Percentiles rank a stretch among this genome's conserved stretches.
Evolutionary conservation across 1,284 basidiomycete genomes (phyloP).

Genomic region (Jaminaea rosea): DNA sequence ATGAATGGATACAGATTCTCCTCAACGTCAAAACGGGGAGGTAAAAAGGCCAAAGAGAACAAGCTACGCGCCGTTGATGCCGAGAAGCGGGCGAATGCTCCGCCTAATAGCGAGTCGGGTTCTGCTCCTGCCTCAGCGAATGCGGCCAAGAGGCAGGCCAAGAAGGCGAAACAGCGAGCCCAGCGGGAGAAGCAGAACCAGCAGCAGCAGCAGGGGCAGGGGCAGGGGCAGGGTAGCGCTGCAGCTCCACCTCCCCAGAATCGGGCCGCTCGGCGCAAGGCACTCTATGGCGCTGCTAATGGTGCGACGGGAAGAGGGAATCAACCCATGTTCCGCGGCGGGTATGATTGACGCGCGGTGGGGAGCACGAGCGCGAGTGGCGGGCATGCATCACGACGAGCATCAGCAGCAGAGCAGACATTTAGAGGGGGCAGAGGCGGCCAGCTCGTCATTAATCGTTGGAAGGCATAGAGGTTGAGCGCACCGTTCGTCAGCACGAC

Average conservation of each 20-base stretch:
- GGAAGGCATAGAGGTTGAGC: background rate
- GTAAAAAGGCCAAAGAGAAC: background rate
- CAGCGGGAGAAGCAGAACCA: background rate
- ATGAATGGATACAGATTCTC: too few relatives aligned
- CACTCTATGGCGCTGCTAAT: background rate
- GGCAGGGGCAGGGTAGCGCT: background rate
- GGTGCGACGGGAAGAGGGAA: background rate
- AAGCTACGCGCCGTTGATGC: too few relatives aligned
- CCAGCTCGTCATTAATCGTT: too few relatives aligned
- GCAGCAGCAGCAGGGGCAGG: background rate
- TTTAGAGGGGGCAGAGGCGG: too few relatives aligned
- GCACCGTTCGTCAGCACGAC: background rate
- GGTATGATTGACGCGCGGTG: slow-evolving; percentile 1
- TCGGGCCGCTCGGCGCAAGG: background rate
- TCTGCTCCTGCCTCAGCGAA: background rate
- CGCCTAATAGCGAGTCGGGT: too few relatives aligned
- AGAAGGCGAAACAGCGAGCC: background rate
- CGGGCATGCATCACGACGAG: too few relatives aligned
- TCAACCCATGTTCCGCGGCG: background rate
- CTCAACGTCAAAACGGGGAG: too few relatives aligned
- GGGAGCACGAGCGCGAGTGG: too few relatives aligned
- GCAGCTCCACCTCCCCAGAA: background rate
- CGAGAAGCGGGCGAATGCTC: too few relatives aligned
- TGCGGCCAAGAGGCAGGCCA: background rate
- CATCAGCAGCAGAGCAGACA: too few relatives aligned